Conservation (phyloP, 202 grass and related monocot genomes). For the Saccharum hybrid region DNA sequence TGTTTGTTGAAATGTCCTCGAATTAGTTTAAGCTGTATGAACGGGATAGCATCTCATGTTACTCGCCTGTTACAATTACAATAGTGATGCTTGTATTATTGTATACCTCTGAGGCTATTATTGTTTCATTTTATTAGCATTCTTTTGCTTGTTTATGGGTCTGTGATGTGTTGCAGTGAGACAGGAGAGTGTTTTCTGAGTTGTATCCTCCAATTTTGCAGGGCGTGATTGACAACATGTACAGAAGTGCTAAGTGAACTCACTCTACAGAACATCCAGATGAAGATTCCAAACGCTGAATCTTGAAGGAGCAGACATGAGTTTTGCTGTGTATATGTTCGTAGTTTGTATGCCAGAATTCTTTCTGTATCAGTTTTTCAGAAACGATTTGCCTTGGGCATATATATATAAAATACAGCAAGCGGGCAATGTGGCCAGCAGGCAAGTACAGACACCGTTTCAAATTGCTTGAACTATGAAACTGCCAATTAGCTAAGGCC, state of each 20-base stretch:
- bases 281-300: neutral
- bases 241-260: conserved; percentile 62
- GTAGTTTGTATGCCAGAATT: conserved; percentile 33
- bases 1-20: conserved; percentile 8
- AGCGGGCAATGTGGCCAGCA: no score
- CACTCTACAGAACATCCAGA: neutral
- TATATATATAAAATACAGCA: neutral
- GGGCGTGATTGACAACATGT: conserved; percentile 63
- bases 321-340: conserved; percentile 28
- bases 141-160: conserved; percentile 17
- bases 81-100: neutral
- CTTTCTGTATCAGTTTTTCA: neutral
- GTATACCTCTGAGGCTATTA: neutral
- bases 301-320: conserved; percentile 24
- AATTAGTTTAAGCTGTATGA: conserved; percentile 27
- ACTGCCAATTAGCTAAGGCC: no score
- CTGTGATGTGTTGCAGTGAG: neutral
- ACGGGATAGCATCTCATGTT: neutral
- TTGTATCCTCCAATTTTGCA: conserved; percentile 48
- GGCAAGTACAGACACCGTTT: no score
- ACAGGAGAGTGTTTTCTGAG: conserved; percentile 26
- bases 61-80: neutral
- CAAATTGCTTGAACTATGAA: no score
- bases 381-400: neutral
- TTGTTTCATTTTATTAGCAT: conserved; percentile 22